Conservation (phyloP, 139 green algal genomes). For the Chlamydomonas incerta region DNA sequence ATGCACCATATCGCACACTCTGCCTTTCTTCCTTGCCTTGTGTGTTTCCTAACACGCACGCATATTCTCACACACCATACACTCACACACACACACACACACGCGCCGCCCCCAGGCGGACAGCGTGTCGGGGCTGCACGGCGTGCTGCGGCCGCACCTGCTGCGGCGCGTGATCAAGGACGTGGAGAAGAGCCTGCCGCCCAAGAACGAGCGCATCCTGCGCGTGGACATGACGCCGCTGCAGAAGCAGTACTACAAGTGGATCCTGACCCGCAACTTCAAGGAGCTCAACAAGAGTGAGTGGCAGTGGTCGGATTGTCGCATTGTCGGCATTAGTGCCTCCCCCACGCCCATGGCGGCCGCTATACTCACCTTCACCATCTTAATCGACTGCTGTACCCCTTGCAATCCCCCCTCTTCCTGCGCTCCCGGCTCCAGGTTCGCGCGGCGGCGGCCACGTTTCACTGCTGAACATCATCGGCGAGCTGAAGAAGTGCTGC, state of each 20-base stretch:
- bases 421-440: no score
- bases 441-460: constrained; percentile 62
- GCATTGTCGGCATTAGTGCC: background rate
- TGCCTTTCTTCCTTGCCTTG: no score
- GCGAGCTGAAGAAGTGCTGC: constrained; percentile 96
- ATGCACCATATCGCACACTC: no score
- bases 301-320: background rate
- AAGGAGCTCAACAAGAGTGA: constrained; percentile 93
- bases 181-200: constrained; percentile 89
- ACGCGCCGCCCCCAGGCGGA: constrained; percentile 48
- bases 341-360: background rate
- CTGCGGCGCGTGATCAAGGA: constrained; percentile 96
- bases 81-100: no score
- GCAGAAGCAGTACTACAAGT: constrained; percentile 97
- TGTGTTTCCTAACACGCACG: no score
- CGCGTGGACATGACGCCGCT: constrained; percentile 93
- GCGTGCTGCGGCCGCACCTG: constrained; percentile 85
- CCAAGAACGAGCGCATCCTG: constrained; percentile 94
- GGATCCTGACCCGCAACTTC: constrained; percentile 96
- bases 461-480: constrained; percentile 92
- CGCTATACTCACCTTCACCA: no score
- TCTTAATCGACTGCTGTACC: no score
- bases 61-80: no score
- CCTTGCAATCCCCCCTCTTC: background rate
- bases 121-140: constrained; percentile 80